Base-by-base conservation (phyloP, 371 early-diverging fungal genomes). In the Chytridium lagenaria region DNA sequence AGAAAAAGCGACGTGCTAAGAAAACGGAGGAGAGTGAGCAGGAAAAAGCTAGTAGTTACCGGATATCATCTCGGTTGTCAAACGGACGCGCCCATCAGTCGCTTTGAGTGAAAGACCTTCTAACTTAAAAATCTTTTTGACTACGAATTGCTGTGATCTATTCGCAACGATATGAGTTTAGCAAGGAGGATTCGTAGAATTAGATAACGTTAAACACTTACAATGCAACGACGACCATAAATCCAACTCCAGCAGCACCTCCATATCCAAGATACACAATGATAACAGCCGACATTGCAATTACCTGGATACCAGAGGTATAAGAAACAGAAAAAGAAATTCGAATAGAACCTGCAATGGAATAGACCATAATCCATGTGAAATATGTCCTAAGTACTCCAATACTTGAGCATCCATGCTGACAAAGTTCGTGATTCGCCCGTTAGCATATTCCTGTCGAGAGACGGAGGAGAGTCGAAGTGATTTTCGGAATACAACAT, bases 61-160 rank as follows among this genome's bases (percentile, higher is more conserved):
- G 36, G 51, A 38, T n/a, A 73, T 26, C 10, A 73, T 61, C n/a
- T 73, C 73, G 1, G 68, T 28, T 0, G 68, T 68, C 2, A 73
- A 39, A 44, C 67, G 67, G 0, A 73, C 73, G 22, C 73, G 67
- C n/a, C 59, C 57, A 37, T 73, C 73, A 0, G 73, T 73, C 0
- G 73, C 73, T 7, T 61, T 26, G n/a, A 73, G 61, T 2, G 73
- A 67, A 22, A 67, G 67, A 44, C 64, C 22, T 34, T 73, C 73
- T 28, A 59, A 59, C 38, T 50, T 52, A 2, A 73, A 38, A 12
- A 51, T 28, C 19, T 26, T 12, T 0, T 38, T 23, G 16, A 64
- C 55, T 22, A 68, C 55, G 39, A n/a, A 7, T 44, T 44, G 44
- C 19, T 44, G 44, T 7, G 44, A 44, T 19, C 44, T 44, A 44